Evolutionary conservation across 2,329 filamentous ascomycete species (phyloP).

Genomic region (Cladosporium sp.): DNA sequence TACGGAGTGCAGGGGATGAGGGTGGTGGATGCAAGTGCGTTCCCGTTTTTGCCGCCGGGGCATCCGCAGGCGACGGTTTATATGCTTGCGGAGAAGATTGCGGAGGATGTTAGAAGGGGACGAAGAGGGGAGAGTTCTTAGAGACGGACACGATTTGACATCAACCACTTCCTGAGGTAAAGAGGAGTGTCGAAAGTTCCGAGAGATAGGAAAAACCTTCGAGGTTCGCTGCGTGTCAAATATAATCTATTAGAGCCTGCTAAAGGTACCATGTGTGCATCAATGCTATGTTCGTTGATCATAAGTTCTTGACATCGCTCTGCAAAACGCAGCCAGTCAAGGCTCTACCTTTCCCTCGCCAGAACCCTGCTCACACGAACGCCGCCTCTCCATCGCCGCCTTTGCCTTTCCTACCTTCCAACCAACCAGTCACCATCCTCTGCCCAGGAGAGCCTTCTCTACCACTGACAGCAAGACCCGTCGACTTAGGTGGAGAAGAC

Average conservation of each 20-base stretch:
- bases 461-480: constrained; percentile 8
- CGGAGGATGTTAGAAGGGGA: not conserved
- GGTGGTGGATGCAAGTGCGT: constrained; percentile 29
- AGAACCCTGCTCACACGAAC: constrained; percentile 26
- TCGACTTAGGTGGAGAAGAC: constrained; percentile 3
- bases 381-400: constrained; percentile 24
- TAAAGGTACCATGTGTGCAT: not conserved
- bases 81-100: constrained; percentile 14
- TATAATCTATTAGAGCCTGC: not conserved
- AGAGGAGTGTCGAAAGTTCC: not conserved
- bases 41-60: constrained; percentile 28
- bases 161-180: no score
- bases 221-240: not conserved
- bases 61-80: constrained; percentile 29
- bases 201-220: not conserved
- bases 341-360: not conserved
- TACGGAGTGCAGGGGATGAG: constrained; percentile 26
- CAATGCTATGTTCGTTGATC: not conserved
- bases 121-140: not conserved
- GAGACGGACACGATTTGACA: not conserved
- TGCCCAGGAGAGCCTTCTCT: constrained; percentile 29
- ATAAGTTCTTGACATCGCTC: not conserved
- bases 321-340: not conserved
- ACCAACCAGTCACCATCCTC: constrained; percentile 32
- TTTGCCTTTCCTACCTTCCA: constrained; percentile 29